phyloP scores from a whole-genome alignment of 768 basidiomycete genomes.

The Auriscalpium microsporum region DNA sequence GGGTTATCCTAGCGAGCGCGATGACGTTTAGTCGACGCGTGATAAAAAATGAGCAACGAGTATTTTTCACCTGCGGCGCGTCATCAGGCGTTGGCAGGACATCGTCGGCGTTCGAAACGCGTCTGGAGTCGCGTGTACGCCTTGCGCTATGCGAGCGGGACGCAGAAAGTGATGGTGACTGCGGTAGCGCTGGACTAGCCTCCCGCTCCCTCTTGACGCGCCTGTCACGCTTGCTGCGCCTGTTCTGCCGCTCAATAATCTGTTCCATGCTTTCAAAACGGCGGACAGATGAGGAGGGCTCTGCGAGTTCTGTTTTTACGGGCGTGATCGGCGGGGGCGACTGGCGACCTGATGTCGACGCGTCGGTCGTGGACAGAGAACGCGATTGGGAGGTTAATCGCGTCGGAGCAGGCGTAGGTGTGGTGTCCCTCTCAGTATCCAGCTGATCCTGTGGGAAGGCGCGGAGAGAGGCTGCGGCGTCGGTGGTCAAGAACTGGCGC shows the following conservation, averaged over 20 bases:
- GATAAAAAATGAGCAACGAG: slow-evolving; percentile 7
- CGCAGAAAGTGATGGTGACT: slow-evolving; percentile 23
- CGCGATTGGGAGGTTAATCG: slow-evolving; percentile 20
- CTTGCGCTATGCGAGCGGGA: slow-evolving; percentile 41
- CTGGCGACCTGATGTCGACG: slow-evolving; percentile 27
- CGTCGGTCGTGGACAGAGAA: slow-evolving; percentile 41
- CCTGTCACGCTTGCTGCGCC: slow-evolving; percentile 48
- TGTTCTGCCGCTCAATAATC: slow-evolving; percentile 62
- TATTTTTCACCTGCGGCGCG: slow-evolving; percentile 4
- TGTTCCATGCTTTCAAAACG: slow-evolving; percentile 70
- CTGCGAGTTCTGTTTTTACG: slow-evolving; percentile 54
- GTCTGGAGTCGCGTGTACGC: slow-evolving; percentile 46
- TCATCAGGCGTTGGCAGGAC: neutral
- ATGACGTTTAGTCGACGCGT: no score
- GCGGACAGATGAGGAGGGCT: slow-evolving; percentile 40
- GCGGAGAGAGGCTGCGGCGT: slow-evolving; percentile 39
- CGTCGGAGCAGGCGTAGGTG: slow-evolving; percentile 15
- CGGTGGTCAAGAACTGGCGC: slow-evolving; percentile 65
- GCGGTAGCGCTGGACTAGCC: slow-evolving; percentile 5
- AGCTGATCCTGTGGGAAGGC: slow-evolving; percentile 31
- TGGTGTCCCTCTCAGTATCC: slow-evolving; percentile 21
- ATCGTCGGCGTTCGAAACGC: slow-evolving; percentile 13
- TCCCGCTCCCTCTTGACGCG: slow-evolving; percentile 39
- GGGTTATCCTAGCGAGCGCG: slow-evolving; percentile 33
- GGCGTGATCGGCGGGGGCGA: slow-evolving; percentile 46